Base-by-base conservation (phyloP, 2,329 filamentous ascomycete species). In the Pseudopithomyces maydicus region DNA sequence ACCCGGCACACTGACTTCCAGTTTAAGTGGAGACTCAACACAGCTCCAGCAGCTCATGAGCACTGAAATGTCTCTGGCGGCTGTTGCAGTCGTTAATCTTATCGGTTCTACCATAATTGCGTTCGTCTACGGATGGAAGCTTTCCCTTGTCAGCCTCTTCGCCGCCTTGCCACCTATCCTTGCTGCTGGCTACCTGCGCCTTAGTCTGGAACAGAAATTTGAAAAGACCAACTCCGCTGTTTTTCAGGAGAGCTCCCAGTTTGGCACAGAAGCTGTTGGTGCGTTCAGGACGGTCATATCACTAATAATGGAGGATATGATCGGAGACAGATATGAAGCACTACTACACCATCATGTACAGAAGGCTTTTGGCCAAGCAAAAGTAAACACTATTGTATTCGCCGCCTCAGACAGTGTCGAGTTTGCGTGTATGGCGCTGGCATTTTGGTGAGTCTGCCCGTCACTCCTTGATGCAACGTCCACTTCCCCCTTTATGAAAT, bases 71-170 rank as follows among this genome's bases (percentile, higher is more conserved):
- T 82, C 65, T 3, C 56, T 82, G 46, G 79, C 86, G 1, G 81
- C 90, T 61, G 84, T 88, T 19, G 85, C 88, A 8, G 68, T 89
- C 20, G 88, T 91, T 69, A 88, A 85, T 47, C 74, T 93, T 2
- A 65, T 85, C 8, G 90, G 89, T 0, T 85, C 84, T 7, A 75
- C 91, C 14, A 78, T 82, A 42, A 88, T 93, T 50, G 82, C 88
- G 1, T 92, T 91, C 65, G 79, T 82, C 3, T 91, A 89, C 69
- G 88, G 88, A 1, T 93, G 90, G 90, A 93, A 92, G 71, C 80
- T 94, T 8, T 85, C 88, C 0, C 76, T 92, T 0, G 87, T 93
- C 0, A 82, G 85, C 0, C 77, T 87, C 8, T 89, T 86, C 63
- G 85, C 89, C 1, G 78, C 80, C 0, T 70, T 85, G 52, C 84